Evolutionary conservation across 768 basidiomycete species (phyloP), one percentile per base, ranked within the genome.

Genomic region (Pluteus cervinus): DNA sequence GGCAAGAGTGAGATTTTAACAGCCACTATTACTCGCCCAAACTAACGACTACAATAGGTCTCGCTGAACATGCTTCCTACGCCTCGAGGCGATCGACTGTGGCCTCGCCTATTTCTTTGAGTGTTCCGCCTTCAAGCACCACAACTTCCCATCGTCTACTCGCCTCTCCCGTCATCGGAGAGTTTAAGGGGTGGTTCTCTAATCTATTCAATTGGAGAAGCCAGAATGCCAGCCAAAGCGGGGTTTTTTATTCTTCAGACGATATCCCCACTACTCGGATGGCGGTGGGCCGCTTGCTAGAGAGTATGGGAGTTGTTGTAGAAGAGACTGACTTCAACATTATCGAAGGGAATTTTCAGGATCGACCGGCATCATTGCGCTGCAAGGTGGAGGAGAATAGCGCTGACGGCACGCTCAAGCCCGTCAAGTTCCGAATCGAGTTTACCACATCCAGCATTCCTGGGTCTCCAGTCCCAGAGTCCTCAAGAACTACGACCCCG

Each of bases 181-280:
- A 88, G 57, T 79, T 88, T 60, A 86, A 84, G 54, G 86, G 84
- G 23, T 96, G 93, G 93, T 93, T 98, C 61, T 87, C 89, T 15
- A 94, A 86, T 48, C 66, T 98, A 21, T 97, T 98, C 69, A 86
- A 81, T 58, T 96, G 90, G 86, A 91, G 86, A 53, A 68, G 71
- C 22, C 75, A 77, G 37, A 60, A 68, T 16, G 52, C 56, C 61
- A 42, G 48, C 10, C 57, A 55, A 40, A 56, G 51, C 33, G 55
- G 64, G 37, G 53, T 71, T 21, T 51, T 76, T 15, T 82, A 79
- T 53, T 86, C 84, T 4, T 46, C 60, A 11, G 68, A 76, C 39
- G 71, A 75, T 41, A 49, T 79, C 29, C 58, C 60, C 11, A 68
- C 71, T 24, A 92, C 90, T 4, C 75, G 86, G 8, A 56, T 69